Evolutionary conservation across 345 rosid species (phyloP).

Genomic region (Sonneratia alba): DNA sequence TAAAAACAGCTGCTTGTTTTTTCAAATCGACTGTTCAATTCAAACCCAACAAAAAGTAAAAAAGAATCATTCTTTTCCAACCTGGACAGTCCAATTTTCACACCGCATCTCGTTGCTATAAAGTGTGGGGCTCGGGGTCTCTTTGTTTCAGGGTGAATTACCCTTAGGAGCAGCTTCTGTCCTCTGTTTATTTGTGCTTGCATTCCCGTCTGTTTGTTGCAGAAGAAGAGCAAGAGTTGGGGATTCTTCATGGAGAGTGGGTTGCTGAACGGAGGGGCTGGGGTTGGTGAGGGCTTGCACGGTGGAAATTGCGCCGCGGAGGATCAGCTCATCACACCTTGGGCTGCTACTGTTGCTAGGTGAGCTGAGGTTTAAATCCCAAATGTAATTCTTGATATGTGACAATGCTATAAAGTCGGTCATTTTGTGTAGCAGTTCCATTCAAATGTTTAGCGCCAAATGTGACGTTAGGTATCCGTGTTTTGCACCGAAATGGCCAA

Average conservation of each 20-base stretch:
- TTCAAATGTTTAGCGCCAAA: not conserved
- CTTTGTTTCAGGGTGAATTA: not conserved
- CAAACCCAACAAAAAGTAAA: not conserved
- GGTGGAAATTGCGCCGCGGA: slow-evolving; percentile 77
- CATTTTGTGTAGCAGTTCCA: not conserved
- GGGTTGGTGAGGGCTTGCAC: slow-evolving; percentile 38
- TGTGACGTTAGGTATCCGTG: not conserved
- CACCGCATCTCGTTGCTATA: not conserved
- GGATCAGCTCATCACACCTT: slow-evolving; percentile 89
- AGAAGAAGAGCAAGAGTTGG: slow-evolving; percentile 3
- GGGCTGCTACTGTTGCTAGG: slow-evolving; percentile 89
- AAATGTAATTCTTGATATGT: not conserved
- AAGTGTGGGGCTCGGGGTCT: not conserved
- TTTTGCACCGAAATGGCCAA: not conserved
- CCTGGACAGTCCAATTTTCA: not conserved
- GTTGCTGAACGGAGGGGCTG: slow-evolving; percentile 2
- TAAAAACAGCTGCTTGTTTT: not conserved
- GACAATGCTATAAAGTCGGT: not conserved
- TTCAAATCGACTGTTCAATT: not conserved
- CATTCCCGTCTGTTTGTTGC: not conserved
- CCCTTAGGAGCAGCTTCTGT: not conserved
- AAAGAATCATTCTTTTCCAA: not conserved
- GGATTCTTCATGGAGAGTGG: slow-evolving; percentile 4
- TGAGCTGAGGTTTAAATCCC: slow-evolving; percentile 13
- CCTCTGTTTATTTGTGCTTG: not conserved